Conservation (phyloP, 129 eudicot species). For the Chrysanthemum makinoi region DNA sequence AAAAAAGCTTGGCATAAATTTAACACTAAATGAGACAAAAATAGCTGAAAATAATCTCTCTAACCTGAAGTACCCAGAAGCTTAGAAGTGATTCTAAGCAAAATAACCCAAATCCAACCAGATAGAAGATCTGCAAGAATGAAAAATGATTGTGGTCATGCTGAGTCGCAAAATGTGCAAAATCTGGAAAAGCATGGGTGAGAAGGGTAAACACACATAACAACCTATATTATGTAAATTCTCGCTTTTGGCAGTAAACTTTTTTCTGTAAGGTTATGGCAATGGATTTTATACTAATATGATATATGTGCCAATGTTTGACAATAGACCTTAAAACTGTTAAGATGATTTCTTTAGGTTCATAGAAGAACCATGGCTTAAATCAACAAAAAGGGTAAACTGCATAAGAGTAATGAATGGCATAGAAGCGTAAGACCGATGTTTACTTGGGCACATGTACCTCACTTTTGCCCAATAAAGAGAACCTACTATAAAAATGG, state of each 20-base stretch:
- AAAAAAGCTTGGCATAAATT: conserved; percentile 9
- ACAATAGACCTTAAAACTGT: too few relatives aligned
- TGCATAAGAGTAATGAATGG: too few relatives aligned
- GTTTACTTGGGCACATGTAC: too few relatives aligned
- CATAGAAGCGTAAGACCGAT: too few relatives aligned
- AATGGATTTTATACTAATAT: too few relatives aligned
- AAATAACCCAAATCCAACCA: conserved; percentile 82
- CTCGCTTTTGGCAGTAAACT: neutral
- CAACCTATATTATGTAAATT: neutral
- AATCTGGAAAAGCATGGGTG: neutral
- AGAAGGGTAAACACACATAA: neutral
- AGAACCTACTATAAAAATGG: too few relatives aligned
- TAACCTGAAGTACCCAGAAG: conserved; percentile 94
- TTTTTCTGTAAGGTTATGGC: too few relatives aligned
- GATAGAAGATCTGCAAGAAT: conserved; percentile 31
- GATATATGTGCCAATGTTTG: too few relatives aligned
- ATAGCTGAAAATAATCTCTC: conserved; percentile 20
- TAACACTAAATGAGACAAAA: neutral
- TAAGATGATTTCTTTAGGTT: too few relatives aligned
- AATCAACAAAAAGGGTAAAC: too few relatives aligned
- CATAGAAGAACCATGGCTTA: too few relatives aligned
- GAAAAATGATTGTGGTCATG: neutral
- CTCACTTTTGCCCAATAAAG: too few relatives aligned
- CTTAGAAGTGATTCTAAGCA: conserved; percentile 87
- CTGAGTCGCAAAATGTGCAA: neutral